phyloP scores from a whole-genome alignment of 495 filamentous ascomycete genomes.

The Gamarada debralockiae region DNA sequence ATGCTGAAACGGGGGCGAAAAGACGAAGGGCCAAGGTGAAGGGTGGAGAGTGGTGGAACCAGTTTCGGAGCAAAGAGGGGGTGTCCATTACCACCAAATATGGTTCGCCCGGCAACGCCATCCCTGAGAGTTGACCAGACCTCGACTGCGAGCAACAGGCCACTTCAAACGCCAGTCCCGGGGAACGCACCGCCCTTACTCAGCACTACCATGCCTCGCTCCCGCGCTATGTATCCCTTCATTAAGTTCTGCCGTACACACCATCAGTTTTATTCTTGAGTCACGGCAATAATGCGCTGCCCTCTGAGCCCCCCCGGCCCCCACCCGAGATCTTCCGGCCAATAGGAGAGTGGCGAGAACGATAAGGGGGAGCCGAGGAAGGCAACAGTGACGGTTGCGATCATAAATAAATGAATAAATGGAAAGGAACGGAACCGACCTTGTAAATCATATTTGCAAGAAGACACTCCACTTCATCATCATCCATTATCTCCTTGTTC shows the following conservation, averaged over 20 bases:
- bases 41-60: no score
- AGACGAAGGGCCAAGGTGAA: no score
- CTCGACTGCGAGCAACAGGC: no score
- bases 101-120: no score
- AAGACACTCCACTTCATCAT: conserved; percentile 93
- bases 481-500: conserved; percentile 63
- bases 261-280: neutral
- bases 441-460: conserved; percentile 96
- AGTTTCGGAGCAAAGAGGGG: no score
- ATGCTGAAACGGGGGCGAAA: no score
- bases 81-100: no score
- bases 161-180: conserved; percentile 79
- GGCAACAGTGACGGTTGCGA: neutral
- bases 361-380: neutral
- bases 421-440: conserved; percentile 47
- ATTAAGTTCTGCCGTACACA: conserved; percentile 68
- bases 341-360: neutral
- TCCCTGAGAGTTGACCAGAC: no score
- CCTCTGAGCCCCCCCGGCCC: neutral
- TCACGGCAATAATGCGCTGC: no score
- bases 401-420: neutral
- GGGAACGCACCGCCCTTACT: conserved; percentile 92
- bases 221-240: conserved; percentile 96
- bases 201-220: conserved; percentile 81
- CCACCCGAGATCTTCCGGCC: conserved; percentile 2